Evolutionary conservation across 2,329 filamentous ascomycete genomes (phyloP), one percentile per base, ranked within the genome.

Genomic region (Cladosporium sp.): DNA sequence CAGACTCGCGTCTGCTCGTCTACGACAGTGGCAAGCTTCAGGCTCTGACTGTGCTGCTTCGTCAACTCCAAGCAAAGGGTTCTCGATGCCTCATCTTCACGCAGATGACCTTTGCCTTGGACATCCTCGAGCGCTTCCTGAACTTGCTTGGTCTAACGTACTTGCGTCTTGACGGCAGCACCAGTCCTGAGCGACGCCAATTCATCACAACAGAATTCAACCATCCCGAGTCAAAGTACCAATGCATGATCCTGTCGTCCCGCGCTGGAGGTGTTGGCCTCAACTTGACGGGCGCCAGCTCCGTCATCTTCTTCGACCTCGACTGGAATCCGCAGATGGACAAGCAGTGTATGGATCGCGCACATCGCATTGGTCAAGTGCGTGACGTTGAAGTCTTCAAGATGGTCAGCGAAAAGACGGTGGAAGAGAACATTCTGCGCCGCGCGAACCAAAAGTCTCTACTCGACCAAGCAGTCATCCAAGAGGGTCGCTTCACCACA

Each of bases 241-340:
- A 96, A 12, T 92, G 86, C 56, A 99, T 99, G 73, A 99, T 99
- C 61, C 74, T 99, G 4, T 97, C 92, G 0, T 96, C 90, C 43
- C 84, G 93, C 51, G 96, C 93, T 0, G 93, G 93, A 58, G 93
- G 93, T 50, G 77, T 99, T 1, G 93, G 93, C 51, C 95, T 99
- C 73, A 99, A 99, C 62, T 77, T 99, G 38, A 97, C 92, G 0
- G 93, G 93, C 42, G 93, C 93, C 4, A 93, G 97, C 68, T 96
- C 91, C 0, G 93, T 99, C 62, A 96, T 99, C 59, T 99, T 99
- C 70, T 99, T 97, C 70, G 93, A 99, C 64, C 84, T 97, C 53
- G 93, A 99, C 67, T 99, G 95, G 95, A 99, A 99, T 63, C 93
- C 93, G 0, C 93, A 95, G 45, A 99, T 99, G 93, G 93, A 99